phyloP scores from a whole-genome alignment of 257 asterid genomes.

The Verbascum thapsus region DNA sequence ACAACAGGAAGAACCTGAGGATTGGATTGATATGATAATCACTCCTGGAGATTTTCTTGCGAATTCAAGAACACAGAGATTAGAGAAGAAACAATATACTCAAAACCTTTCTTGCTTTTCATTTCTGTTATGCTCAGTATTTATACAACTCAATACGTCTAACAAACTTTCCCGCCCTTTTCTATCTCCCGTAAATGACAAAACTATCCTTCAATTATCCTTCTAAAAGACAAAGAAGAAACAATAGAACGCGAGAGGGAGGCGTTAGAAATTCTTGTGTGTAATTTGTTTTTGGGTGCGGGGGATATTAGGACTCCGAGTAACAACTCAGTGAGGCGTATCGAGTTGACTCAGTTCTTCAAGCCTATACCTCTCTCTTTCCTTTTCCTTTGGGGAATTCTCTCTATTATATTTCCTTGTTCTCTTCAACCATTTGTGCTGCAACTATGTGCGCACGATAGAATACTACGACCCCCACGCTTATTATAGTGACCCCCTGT shows the following conservation, averaged over 20 bases:
- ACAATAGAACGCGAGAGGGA: conserved; percentile 11
- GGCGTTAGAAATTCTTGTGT: conserved; percentile 28
- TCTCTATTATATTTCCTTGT: conserved; percentile 31
- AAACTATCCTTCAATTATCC: too few relatives aligned
- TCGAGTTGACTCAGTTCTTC: conserved; percentile 52
- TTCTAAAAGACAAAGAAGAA: conserved; percentile 18
- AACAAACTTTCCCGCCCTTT: too few relatives aligned
- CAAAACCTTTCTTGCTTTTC: too few relatives aligned
- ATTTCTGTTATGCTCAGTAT: too few relatives aligned
- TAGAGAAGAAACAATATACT: too few relatives aligned
- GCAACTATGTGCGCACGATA: conserved; percentile 57
- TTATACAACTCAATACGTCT: too few relatives aligned
- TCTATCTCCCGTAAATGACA: too few relatives aligned
- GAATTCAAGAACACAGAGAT: too few relatives aligned
- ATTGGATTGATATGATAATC: too few relatives aligned
- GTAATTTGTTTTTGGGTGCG: conserved; percentile 33
- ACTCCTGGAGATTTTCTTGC: too few relatives aligned
- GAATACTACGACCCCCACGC: conserved; percentile 22
- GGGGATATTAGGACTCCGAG: conserved; percentile 40
- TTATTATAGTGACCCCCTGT: conserved; percentile 32
- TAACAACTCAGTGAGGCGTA: conserved; percentile 45
- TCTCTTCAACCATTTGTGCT: conserved; percentile 47
- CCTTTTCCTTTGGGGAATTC: neutral
- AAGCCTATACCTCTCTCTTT: conserved; percentile 14
- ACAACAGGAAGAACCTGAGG: too few relatives aligned